Evolutionary conservation across 306 rosid species (phyloP).

Genomic region (Corylus americana): DNA sequence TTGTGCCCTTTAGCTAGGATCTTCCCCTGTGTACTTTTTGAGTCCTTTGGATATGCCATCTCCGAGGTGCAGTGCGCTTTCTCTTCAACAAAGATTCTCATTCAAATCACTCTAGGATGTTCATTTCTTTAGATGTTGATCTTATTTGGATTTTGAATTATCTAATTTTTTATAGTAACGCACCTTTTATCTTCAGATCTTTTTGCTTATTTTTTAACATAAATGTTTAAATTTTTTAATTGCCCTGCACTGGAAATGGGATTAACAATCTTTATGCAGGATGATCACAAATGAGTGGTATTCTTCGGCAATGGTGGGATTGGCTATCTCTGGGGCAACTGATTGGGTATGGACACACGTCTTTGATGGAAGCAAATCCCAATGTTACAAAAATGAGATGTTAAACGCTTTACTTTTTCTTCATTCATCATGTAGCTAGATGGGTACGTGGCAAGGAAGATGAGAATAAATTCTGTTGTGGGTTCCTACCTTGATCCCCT

Average conservation of each 20-base stretch:
- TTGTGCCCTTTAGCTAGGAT: not conserved
- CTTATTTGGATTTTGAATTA: not conserved
- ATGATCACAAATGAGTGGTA: constrained; percentile 78
- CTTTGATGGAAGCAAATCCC: not conserved
- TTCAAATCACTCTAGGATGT: no score
- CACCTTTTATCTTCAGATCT: not conserved
- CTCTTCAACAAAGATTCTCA: not conserved
- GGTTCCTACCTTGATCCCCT: constrained; percentile 98
- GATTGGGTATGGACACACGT: constrained; percentile 70
- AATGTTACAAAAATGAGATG: not conserved
- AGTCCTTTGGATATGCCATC: not conserved
- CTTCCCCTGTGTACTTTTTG: not conserved
- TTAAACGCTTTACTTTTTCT: constrained; percentile 11
- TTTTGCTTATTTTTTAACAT: not conserved
- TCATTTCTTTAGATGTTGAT: not conserved
- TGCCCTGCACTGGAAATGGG: constrained; percentile 1
- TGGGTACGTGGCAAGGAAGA: constrained; percentile 83
- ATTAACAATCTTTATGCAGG: constrained; percentile 41
- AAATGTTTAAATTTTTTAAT: not conserved
- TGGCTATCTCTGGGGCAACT: constrained; percentile 76
- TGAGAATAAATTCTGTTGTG: constrained; percentile 90
- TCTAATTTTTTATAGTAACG: not conserved
- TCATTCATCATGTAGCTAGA: constrained; percentile 60
- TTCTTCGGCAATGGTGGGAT: constrained; percentile 71
- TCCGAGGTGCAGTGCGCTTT: not conserved